Conservation (phyloP, 2,329 filamentous ascomycete genomes). For the Onygenales sp. region DNA sequence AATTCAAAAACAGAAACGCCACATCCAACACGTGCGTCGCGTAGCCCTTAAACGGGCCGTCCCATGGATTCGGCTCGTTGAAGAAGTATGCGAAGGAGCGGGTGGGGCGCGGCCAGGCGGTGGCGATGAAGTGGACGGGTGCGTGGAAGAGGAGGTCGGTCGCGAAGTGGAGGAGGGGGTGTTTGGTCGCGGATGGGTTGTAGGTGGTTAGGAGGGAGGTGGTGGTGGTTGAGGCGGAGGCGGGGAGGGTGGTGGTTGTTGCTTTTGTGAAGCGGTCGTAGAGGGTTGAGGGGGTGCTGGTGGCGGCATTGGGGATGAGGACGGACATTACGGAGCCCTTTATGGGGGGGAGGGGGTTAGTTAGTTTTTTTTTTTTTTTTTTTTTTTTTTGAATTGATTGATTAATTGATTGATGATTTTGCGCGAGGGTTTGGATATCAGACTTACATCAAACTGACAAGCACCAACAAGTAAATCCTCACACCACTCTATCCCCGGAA, state of each 20-base stretch:
- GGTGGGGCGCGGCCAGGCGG: slow-evolving; percentile 21
- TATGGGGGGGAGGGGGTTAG: not conserved
- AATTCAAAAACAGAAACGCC: slow-evolving; percentile 39
- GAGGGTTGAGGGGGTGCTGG: not conserved
- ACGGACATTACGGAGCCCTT: not conserved
- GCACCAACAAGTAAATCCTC: slow-evolving; percentile 40
- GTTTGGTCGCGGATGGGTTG: not conserved
- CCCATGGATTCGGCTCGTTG: slow-evolving; percentile 41
- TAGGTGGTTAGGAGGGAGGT: not conserved
- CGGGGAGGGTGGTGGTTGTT: not conserved
- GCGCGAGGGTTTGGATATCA: not conserved
- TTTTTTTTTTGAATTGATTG: not conserved
- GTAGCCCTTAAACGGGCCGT: slow-evolving; percentile 31
- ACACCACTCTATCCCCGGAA: slow-evolving; percentile 38
- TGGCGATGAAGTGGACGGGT: slow-evolving; percentile 32
- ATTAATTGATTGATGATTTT: not conserved
- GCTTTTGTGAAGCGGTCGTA: not conserved
- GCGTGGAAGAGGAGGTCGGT: slow-evolving; percentile 41
- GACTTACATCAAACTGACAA: slow-evolving; percentile 37
- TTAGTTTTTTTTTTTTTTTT: not conserved
- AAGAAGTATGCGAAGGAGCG: slow-evolving; percentile 34
- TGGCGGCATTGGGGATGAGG: not conserved
- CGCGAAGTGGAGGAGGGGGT: slow-evolving; percentile 31
- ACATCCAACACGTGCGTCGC: slow-evolving; percentile 39
- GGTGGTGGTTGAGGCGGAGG: not conserved